Conservation (phyloP, 2,329 filamentous ascomycete species). For the Cercospora sp. region DNA sequence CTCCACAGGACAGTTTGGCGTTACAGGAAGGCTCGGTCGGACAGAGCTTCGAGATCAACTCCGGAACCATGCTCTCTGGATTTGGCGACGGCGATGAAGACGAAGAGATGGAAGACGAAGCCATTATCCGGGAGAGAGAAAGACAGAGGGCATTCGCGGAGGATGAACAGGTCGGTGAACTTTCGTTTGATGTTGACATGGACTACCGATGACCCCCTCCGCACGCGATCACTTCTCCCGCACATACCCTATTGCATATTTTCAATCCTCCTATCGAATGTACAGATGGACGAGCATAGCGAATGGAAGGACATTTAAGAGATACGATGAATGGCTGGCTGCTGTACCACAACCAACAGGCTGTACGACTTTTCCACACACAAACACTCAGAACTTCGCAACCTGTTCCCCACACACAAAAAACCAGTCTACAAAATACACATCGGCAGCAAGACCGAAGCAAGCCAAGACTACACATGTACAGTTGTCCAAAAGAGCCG, state of each 20-base stretch:
- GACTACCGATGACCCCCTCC: constrained; percentile 53
- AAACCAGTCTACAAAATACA: not conserved
- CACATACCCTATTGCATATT: constrained; percentile 16
- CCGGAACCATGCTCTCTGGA: constrained; percentile 62
- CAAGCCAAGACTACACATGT: constrained; percentile 8
- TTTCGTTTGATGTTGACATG: constrained; percentile 64
- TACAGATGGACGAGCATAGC: constrained; percentile 18
- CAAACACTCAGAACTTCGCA: constrained; percentile 8
- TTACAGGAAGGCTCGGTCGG: constrained; percentile 39
- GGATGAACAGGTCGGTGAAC: constrained; percentile 67
- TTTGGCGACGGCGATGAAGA: constrained; percentile 97
- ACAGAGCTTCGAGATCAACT: constrained; percentile 39
- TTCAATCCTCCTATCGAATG: constrained; percentile 14
- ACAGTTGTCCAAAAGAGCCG: constrained; percentile 10
- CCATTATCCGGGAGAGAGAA: constrained; percentile 25
- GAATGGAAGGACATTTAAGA: constrained; percentile 17
- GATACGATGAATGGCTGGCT: constrained; percentile 7
- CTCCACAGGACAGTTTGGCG: constrained; percentile 38
- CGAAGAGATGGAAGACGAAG: constrained; percentile 75
- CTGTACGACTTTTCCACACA: constrained; percentile 12
- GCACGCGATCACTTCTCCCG: constrained; percentile 8
- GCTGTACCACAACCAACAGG: constrained; percentile 17
- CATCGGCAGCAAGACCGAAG: constrained; percentile 4
- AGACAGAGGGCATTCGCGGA: constrained; percentile 44
- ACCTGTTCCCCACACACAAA: constrained; percentile 5